Conservation (phyloP, 495 filamentous ascomycete genomes). For the Trichocladium antarcticum region DNA sequence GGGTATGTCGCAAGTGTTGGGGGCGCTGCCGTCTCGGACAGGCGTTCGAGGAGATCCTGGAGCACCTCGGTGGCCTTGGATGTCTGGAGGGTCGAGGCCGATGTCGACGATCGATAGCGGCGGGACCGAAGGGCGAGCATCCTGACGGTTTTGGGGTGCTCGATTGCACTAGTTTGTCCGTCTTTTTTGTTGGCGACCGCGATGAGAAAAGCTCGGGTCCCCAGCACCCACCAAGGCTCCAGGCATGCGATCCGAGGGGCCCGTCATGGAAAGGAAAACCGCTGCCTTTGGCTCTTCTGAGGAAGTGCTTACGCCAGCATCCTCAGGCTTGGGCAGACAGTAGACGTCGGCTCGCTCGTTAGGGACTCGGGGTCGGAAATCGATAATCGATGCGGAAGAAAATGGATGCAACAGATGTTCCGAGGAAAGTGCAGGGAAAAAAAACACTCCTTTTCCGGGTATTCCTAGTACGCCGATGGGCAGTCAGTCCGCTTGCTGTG, state of each 20-base stretch:
- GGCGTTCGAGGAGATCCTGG: conserved; percentile 45
- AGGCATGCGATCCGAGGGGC: conserved; percentile 4
- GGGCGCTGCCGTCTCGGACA: conserved; percentile 26
- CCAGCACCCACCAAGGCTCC: conserved; percentile 25
- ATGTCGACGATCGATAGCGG: conserved; percentile 52
- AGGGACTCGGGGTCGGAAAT: too few relatives aligned
- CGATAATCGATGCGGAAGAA: too few relatives aligned
- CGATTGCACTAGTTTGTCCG: conserved; percentile 9
- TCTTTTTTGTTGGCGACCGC: conserved; percentile 20
- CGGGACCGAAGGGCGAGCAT: conserved; percentile 40
- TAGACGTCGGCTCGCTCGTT: not conserved
- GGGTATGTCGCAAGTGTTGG: conserved; percentile 28
- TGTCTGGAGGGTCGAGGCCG: conserved; percentile 42
- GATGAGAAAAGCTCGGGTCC: conserved; percentile 3
- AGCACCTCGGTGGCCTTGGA: conserved; percentile 51
- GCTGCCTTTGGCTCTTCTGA: not conserved
- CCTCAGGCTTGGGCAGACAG: not conserved
- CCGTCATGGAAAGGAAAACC: conserved; percentile 18
- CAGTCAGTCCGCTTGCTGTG: too few relatives aligned
- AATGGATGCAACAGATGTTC: too few relatives aligned
- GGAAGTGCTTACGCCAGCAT: conserved; percentile 13
- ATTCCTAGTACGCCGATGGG: too few relatives aligned
- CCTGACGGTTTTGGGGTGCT: not conserved
- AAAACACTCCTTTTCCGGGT: too few relatives aligned
- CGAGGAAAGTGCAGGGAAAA: too few relatives aligned